Percentiles rank a stretch among this genome's conserved stretches.
Conservation (phyloP, 805 yeast species). For the Wickerhamomyces kurtzmanii region DNA sequence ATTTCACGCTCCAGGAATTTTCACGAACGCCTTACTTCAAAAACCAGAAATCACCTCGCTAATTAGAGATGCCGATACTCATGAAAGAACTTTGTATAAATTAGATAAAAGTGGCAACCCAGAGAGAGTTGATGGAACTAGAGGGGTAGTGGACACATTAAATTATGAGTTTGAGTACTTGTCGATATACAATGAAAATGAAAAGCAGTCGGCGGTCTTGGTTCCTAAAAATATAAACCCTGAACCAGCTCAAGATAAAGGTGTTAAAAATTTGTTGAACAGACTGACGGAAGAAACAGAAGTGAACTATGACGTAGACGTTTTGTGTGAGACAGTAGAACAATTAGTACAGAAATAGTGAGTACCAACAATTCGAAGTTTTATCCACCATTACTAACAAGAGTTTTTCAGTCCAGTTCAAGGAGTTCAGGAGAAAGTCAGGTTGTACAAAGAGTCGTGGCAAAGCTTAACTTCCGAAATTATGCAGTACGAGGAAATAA, state of each 20-base stretch:
- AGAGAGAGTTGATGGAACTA: slow-evolving; percentile 41
- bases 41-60: slow-evolving; percentile 43
- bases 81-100: slow-evolving; percentile 41
- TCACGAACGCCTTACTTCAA: slow-evolving; percentile 51
- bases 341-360: slow-evolving; percentile 21
- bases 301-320: slow-evolving; percentile 28
- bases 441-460: slow-evolving; percentile 21
- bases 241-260: slow-evolving; percentile 11
- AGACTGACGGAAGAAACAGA: slow-evolving; percentile 21
- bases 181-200: slow-evolving; percentile 15
- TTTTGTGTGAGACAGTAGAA: slow-evolving; percentile 31
- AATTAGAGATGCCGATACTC: slow-evolving; percentile 47
- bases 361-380: no score
- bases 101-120: slow-evolving; percentile 27
- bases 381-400: slow-evolving; percentile 8
- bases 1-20: slow-evolving; percentile 50
- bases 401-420: slow-evolving; percentile 25
- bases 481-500: slow-evolving; percentile 28
- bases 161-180: slow-evolving; percentile 23
- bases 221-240: slow-evolving; percentile 12
- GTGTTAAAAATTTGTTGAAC: slow-evolving; percentile 20
- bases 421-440: slow-evolving; percentile 21
- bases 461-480: slow-evolving; percentile 26
- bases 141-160: slow-evolving; percentile 24
- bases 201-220: slow-evolving; percentile 8